Base-by-base conservation (phyloP, 2,329 filamentous ascomycete genomes). In the Orbilia ellipsospora region DNA sequence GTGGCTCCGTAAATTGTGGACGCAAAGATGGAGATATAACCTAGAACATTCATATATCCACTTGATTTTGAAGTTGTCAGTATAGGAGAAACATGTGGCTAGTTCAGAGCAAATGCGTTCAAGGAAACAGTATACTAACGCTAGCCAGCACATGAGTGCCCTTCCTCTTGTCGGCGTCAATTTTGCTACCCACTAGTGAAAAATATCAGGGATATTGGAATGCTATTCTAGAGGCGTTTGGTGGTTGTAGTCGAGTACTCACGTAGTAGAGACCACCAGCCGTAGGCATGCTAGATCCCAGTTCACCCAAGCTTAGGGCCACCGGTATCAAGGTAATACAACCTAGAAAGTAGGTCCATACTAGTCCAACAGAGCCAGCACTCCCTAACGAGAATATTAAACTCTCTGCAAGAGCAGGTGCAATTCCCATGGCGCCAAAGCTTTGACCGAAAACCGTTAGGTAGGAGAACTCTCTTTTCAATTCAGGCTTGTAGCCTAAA, bases 61-160 rank as follows among this genome's bases (percentile, higher is more conserved):
- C 80, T 80, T 51, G 16, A 42, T 28, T 16, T 20, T 57, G n/a
- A 57, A 23, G 31, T 16, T 20, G 5, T 42, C 28, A 18, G 16
- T 15, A 42, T 6, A 57, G 13, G 44, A 5, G 13, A 48, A 48
- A 48, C 44, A 57, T 57, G 16, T 55, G 23, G 23, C 23, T 23
- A 23, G 4, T 23, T 23, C 23, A 23, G 4, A 4, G 23, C 23
- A 23, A 18, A 20, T 52, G 16, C 5, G 31, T 10, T 6, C 10
- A 31, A 4, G 20, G 23, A 16, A 50, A 5, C 15, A 2, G 36
- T n/a, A n/a, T 44, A 78, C 79, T 23, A 67, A 80, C 80, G 80
- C 80, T 62, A 81, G 78, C 80, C 80, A 81, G 57, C 80, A 81
- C 80, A 81, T 80, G 45, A 81, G 80, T 2, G 80, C 80, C 59